Conservation (phyloP, 441 rosid genomes). For the Euphorbia corollata region DNA sequence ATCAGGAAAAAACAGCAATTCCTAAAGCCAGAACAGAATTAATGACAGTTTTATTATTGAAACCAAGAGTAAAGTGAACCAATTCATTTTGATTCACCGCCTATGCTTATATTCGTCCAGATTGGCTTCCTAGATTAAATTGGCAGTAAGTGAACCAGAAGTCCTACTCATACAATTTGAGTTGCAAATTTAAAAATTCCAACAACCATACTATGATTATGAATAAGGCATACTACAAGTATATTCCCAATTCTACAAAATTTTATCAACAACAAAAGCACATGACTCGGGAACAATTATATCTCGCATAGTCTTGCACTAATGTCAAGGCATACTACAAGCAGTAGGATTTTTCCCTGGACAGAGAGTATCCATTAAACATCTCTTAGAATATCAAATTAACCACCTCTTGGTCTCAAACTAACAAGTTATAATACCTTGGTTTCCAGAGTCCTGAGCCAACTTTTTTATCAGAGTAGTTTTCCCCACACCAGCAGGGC, state of each 20-base stretch:
- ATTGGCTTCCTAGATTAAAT: background rate
- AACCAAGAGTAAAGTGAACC: background rate
- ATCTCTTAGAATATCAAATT: background rate
- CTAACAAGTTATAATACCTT: constrained; percentile 42
- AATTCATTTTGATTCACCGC: background rate
- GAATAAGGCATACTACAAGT: background rate
- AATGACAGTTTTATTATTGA: background rate
- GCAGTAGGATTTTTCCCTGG: background rate
- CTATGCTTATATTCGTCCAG: too few relatives aligned
- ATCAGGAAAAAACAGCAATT: constrained; percentile 9
- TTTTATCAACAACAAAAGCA: background rate
- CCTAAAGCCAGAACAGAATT: too few relatives aligned
- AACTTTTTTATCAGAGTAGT: constrained; percentile 77
- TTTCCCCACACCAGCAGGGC: constrained; percentile 89
- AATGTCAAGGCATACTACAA: background rate
- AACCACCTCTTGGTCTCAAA: background rate
- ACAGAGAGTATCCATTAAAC: background rate
- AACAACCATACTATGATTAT: background rate
- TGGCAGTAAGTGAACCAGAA: background rate
- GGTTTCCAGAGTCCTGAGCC: constrained; percentile 59
- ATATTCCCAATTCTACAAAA: background rate
- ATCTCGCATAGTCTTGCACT: background rate
- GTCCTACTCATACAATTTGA: background rate
- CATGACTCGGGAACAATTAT: background rate
- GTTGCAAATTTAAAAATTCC: background rate